These are phyloP conservation scores for Sapria himalayana DNA, from an alignment of 345 rosid genomes.

Conservation along the genomic window DNA sequence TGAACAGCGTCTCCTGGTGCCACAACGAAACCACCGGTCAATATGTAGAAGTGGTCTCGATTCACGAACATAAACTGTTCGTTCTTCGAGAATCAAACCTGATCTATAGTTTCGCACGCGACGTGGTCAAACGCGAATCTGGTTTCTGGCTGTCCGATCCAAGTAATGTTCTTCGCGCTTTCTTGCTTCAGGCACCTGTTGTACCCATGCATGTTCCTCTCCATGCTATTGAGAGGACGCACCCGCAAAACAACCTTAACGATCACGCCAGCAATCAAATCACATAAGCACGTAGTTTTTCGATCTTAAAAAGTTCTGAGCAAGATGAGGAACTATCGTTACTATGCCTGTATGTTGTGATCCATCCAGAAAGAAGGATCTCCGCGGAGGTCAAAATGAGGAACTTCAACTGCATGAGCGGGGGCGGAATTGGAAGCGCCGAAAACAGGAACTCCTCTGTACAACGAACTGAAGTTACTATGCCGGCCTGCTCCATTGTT, in stretches of 20 bases:
- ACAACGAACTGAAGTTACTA: slow-evolving; percentile 51
- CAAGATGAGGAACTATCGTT: background rate
- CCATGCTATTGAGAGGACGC: slow-evolving; percentile 77
- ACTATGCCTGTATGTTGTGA: slow-evolving; percentile 79
- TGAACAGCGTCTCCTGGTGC: slow-evolving; percentile 79
- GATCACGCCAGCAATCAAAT: background rate
- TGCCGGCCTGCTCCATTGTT: slow-evolving; percentile 18
- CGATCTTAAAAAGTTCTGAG: too few relatives aligned
- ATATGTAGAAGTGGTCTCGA: too few relatives aligned
- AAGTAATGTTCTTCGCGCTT: slow-evolving; percentile 50
- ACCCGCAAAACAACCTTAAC: slow-evolving; percentile 58
- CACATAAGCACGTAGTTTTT: background rate
- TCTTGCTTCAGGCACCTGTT: slow-evolving; percentile 86
- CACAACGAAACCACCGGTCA: too few relatives aligned
- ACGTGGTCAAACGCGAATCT: slow-evolving; percentile 80
- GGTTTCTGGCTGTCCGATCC: slow-evolving; percentile 80
- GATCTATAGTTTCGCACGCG: slow-evolving; percentile 85
- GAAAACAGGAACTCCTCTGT: slow-evolving; percentile 61
- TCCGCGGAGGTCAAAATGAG: slow-evolving; percentile 83
- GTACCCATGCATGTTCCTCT: slow-evolving; percentile 46
- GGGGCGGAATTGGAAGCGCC: slow-evolving; percentile 25
- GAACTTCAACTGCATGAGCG: slow-evolving; percentile 50
- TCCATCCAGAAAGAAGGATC: slow-evolving; percentile 98
- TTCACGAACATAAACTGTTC: too few relatives aligned
- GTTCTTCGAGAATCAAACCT: slow-evolving; percentile 24